Base-by-base conservation (phyloP, 1,284 basidiomycete species). In the Ceratobasidium sp. region DNA sequence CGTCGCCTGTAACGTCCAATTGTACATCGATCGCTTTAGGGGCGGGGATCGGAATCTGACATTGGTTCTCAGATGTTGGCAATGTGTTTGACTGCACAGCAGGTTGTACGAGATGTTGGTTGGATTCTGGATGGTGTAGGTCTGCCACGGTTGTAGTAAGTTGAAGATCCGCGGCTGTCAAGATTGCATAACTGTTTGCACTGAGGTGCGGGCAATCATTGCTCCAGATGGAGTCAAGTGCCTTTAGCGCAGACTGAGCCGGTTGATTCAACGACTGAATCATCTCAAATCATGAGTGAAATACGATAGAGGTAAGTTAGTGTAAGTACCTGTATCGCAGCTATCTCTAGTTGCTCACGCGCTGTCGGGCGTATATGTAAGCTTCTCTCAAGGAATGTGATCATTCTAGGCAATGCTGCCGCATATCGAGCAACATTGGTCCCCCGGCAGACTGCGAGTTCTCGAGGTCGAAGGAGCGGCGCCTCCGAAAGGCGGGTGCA, bases 131-230 rank as follows among this genome's bases (percentile, higher is more conserved):
- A n/a, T n/a, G 24, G 15, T 51, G 47, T 11, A 22, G 33, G 1
- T 22, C 29, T 2, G 36, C 36, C 2, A 56, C 50, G 0, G 53
- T 5, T 31, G n/a, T 4, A 3, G 51, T 27, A 1, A 56, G 9
- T 11, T 33, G 50, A 44, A 67, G 53, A 0, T 67, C 65, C 1
- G 36, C 50, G 27, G 51, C 33, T 11, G 50, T 17, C 1, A 67
- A 29, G 15, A 15, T 47, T 0, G 65, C 65, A 17, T 67, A 67
- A 2, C 27, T 11, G 27, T 67, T 51, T 1, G 65, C 36, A 8
- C n/a, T 51, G 22, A 67, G 41, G 4, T 19, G n/a, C 9, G 65
- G 51, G 65, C 33, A 54, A 22, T 67, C 51, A 2, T 56, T 36
- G 14, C 5, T 54, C 65, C 65, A 67, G 8, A 67, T 24, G 1